Evolutionary conservation across 2,329 filamentous ascomycete species (phyloP).

Genomic region (Drechslera avenae): DNA sequence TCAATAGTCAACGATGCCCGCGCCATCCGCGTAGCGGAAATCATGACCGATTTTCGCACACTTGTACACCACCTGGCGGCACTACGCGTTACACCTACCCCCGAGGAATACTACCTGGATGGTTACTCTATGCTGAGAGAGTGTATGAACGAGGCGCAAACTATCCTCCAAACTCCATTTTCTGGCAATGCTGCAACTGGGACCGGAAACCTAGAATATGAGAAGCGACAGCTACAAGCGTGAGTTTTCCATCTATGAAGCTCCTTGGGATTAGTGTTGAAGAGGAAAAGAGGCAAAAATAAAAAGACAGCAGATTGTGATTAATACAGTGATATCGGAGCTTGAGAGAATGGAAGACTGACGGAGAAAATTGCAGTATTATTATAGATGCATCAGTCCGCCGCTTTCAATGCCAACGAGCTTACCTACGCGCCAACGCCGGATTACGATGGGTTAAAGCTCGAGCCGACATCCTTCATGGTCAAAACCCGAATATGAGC

Average conservation of each 20-base stretch:
- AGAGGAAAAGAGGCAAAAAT: not conserved
- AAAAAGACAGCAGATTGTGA: not conserved
- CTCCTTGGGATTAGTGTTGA: not conserved
- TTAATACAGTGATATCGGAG: not conserved
- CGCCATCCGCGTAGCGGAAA: conserved; percentile 65
- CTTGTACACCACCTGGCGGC: conserved; percentile 64
- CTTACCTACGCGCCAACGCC: conserved; percentile 64
- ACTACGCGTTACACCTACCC: conserved; percentile 56
- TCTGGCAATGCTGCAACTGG: conserved; percentile 50
- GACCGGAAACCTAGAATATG: conserved; percentile 56
- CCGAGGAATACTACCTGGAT: conserved; percentile 63
- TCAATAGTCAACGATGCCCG: conserved; percentile 65
- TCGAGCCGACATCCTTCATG: conserved; percentile 57
- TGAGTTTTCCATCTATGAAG: conserved; percentile 39
- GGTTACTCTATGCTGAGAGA: conserved; percentile 64
- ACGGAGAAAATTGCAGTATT: conserved; percentile 54
- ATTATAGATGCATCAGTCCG: conserved; percentile 65
- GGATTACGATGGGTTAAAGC: conserved; percentile 64
- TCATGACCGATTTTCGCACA: conserved; percentile 68
- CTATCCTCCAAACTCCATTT: conserved; percentile 61
- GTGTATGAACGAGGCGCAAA: conserved; percentile 60
- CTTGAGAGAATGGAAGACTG: conserved; percentile 14
- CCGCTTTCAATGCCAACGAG: conserved; percentile 65
- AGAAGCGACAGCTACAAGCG: conserved; percentile 63
- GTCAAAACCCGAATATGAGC: conserved; percentile 54